Conservation (phyloP, 805 yeast genomes). For the Nakazawaea wyomingensis region DNA sequence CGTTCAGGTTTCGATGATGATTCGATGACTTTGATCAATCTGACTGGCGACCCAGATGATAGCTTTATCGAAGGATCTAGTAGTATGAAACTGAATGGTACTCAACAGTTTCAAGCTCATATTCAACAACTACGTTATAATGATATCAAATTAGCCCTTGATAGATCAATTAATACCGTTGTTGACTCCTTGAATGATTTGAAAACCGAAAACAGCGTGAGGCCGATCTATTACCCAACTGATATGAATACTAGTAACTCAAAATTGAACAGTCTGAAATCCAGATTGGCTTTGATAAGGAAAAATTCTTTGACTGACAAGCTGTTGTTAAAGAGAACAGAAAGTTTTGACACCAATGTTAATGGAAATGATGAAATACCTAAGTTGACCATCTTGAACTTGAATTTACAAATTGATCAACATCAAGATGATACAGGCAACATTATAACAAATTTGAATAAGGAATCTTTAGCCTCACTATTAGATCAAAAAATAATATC, state of each 20-base stretch:
- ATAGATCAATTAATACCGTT: constrained; percentile 52
- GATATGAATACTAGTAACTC: constrained; percentile 27
- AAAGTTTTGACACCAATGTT: constrained; percentile 8
- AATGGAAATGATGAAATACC: constrained; percentile 18
- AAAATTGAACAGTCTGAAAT: constrained; percentile 41
- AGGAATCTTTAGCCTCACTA: constrained; percentile 61
- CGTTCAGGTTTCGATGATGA: constrained; percentile 21
- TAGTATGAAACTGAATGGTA: constrained; percentile 31
- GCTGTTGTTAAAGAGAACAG: constrained; percentile 14
- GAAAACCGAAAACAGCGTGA: constrained; percentile 46
- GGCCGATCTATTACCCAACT: constrained; percentile 64
- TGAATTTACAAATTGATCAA: constrained; percentile 56
- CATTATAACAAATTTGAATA: constrained; percentile 55
- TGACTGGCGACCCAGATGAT: constrained; percentile 13
- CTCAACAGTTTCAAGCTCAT: constrained; percentile 31
- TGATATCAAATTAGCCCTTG: constrained; percentile 60
- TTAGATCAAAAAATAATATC: constrained; percentile 63
- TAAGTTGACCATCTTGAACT: constrained; percentile 55
- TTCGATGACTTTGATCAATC: constrained; percentile 9
- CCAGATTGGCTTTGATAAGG: constrained; percentile 48
- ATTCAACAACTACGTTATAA: constrained; percentile 73
- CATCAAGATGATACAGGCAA: constrained; percentile 29
- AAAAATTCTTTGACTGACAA: constrained; percentile 28
- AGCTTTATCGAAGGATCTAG: constrained; percentile 32
- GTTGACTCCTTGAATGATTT: constrained; percentile 46